A percentile compares a stretch with the other conserved stretches of the same genome.
These are phyloP conservation scores for Rhododendron kiyosumense DNA, from an alignment of 148 eudicot species.

Conservation along the genomic window DNA sequence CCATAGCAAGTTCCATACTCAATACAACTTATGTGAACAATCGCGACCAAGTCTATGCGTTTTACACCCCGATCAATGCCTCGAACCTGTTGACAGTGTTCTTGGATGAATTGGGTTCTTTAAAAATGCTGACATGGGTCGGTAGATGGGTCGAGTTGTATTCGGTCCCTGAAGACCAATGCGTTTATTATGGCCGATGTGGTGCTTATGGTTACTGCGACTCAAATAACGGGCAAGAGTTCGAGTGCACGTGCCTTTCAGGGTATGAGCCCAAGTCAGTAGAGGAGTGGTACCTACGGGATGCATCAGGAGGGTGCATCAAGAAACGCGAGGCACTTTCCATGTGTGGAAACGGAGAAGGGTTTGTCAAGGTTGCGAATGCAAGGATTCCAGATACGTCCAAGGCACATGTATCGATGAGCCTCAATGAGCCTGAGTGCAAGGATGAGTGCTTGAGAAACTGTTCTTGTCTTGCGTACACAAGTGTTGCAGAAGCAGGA, in stretches of 20 bases:
- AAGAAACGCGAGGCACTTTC: slow-evolving; percentile 22
- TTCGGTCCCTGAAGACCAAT: background rate
- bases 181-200: background rate
- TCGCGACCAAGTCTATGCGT: background rate
- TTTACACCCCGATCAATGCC: background rate
- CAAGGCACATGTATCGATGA: background rate
- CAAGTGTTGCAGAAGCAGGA: background rate
- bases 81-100: background rate
- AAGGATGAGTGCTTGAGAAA: background rate
- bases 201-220: background rate
- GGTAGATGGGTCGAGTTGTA: background rate
- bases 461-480: background rate
- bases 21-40: background rate
- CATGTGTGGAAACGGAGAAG: background rate
- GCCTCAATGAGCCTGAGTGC: background rate
- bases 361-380: slow-evolving; percentile 31
- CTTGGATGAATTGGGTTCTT: background rate
- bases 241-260: background rate
- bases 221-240: background rate
- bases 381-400: slow-evolving; percentile 46
- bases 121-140: background rate
- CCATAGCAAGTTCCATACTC: background rate
- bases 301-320: slow-evolving; percentile 39
- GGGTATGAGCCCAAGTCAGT: background rate
- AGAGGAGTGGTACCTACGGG: slow-evolving; percentile 7